phyloP scores from a whole-genome alignment of 2,329 filamentous ascomycete species.

The Tolypocladium endophyticum region DNA sequence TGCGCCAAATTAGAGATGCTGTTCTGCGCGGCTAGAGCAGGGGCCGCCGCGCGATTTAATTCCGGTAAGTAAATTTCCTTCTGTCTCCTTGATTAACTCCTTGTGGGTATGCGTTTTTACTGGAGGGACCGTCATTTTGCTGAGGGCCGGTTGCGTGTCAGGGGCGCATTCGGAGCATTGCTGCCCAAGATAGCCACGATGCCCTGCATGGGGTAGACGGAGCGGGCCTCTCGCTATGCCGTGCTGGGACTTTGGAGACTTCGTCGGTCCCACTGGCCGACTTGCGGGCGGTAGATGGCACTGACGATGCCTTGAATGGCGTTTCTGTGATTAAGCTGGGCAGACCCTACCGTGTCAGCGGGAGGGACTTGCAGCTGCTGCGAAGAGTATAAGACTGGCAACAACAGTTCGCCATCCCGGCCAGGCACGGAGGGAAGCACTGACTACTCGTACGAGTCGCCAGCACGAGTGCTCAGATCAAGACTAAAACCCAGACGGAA shows the following conservation, averaged over 20 bases:
- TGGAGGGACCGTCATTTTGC: not conserved
- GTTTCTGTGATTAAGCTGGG: not conserved
- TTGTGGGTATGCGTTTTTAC: not conserved
- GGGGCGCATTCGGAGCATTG: slow-evolving; percentile 1
- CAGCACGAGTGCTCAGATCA: not conserved
- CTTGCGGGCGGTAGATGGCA: not conserved
- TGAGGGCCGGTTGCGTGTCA: not conserved
- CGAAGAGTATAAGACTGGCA: not conserved
- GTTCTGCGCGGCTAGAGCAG: not conserved
- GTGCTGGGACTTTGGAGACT: not conserved
- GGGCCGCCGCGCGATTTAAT: not conserved
- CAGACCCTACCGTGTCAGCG: not conserved
- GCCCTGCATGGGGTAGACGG: not conserved
- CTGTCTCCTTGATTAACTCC: not conserved
- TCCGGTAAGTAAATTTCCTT: not conserved
- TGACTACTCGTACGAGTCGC: too few species aligned
- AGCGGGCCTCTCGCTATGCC: not conserved
- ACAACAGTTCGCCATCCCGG: not conserved
- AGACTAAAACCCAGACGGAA: not conserved
- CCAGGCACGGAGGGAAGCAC: not conserved
- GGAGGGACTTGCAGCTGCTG: not conserved
- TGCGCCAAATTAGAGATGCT: not conserved
- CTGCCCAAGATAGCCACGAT: slow-evolving; percentile 2
- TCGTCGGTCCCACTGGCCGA: not conserved
- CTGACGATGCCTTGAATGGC: not conserved